Percentiles rank a stretch among this genome's conserved stretches.
phyloP scores from a whole-genome alignment of 2,329 filamentous ascomycete genomes.

The Seiridium cupressi region DNA sequence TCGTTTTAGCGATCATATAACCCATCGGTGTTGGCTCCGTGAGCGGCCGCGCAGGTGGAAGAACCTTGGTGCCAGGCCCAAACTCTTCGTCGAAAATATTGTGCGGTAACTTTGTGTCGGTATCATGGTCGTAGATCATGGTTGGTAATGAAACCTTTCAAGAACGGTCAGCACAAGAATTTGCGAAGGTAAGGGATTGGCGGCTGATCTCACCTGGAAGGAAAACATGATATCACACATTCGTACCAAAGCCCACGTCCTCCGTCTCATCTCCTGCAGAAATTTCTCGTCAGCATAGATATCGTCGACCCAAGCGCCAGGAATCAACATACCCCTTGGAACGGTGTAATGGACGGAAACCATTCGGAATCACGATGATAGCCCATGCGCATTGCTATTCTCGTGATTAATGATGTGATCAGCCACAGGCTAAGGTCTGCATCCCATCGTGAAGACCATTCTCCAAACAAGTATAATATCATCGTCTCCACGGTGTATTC shows the following conservation, averaged over 20 bases:
- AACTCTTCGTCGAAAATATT: conserved; percentile 84
- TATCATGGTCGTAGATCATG: conserved; percentile 74
- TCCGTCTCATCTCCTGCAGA: conserved; percentile 64
- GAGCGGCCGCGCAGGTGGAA: conserved; percentile 66
- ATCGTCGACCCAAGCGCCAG: conserved; percentile 1
- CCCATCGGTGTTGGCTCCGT: conserved; percentile 74
- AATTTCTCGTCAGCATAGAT: conserved; percentile 7
- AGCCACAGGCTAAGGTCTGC: conserved; percentile 67
- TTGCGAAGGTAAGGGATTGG: conserved; percentile 11
- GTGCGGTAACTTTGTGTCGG: conserved; percentile 70
- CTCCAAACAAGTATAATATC: conserved; percentile 72
- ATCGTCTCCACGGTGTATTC: conserved; percentile 78
- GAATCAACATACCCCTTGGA: conserved; percentile 59
- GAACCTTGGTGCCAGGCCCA: conserved; percentile 61
- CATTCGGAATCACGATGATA: conserved; percentile 77
- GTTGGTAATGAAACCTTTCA: conserved; percentile 52
- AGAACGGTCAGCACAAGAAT: not conserved
- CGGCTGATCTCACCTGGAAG: conserved; percentile 53
- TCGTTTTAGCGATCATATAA: conserved; percentile 75
- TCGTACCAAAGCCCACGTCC: conserved; percentile 69
- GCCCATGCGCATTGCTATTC: conserved; percentile 66
- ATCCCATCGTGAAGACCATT: conserved; percentile 72
- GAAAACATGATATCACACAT: conserved; percentile 77
- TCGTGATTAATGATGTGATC: conserved; percentile 53
- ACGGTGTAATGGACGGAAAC: conserved; percentile 69